A percentile compares a stretch with the other conserved stretches of the same genome.
These are phyloP conservation scores for Neophaeococcomyces mojaviensis DNA, from an alignment of 2,329 filamentous ascomycete genomes.

Conservation along the genomic window DNA sequence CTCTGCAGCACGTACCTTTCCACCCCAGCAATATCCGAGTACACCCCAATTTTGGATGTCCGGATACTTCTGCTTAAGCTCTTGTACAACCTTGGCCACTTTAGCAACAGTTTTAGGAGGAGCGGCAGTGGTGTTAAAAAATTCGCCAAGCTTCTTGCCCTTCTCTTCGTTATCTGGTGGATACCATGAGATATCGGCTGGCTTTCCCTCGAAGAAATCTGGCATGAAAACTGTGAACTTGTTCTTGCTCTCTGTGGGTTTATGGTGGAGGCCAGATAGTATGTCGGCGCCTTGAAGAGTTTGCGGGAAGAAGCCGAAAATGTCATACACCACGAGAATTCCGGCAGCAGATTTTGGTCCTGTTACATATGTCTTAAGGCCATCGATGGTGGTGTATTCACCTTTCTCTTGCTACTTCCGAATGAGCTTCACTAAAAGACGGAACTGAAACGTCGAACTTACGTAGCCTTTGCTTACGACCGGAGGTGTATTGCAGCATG, in stretches of 20 bases:
- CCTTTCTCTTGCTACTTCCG: constrained; percentile 37
- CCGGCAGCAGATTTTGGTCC: constrained; percentile 49
- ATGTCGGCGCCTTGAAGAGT: constrained; percentile 59
- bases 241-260: constrained; percentile 51
- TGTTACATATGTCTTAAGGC: constrained; percentile 56
- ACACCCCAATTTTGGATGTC: constrained; percentile 51
- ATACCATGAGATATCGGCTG: constrained; percentile 48
- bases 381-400: constrained; percentile 51
- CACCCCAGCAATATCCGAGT: constrained; percentile 56
- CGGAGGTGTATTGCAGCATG: constrained; percentile 5
- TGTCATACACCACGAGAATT: constrained; percentile 50
- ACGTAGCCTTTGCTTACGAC: constrained; percentile 9
- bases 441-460: background rate
- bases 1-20: constrained; percentile 26
- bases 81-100: constrained; percentile 48
- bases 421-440: background rate
- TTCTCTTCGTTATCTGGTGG: constrained; percentile 55
- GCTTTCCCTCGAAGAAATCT: constrained; percentile 78
- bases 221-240: constrained; percentile 85
- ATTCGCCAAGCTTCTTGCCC: constrained; percentile 50
- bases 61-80: constrained; percentile 42
- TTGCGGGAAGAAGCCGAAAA: constrained; percentile 56
- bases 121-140: constrained; percentile 33
- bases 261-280: constrained; percentile 37
- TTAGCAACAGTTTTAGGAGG: constrained; percentile 51